Conservation (phyloP, 1,284 basidiomycete species). For the Cutaneotrichosporon sp. region DNA sequence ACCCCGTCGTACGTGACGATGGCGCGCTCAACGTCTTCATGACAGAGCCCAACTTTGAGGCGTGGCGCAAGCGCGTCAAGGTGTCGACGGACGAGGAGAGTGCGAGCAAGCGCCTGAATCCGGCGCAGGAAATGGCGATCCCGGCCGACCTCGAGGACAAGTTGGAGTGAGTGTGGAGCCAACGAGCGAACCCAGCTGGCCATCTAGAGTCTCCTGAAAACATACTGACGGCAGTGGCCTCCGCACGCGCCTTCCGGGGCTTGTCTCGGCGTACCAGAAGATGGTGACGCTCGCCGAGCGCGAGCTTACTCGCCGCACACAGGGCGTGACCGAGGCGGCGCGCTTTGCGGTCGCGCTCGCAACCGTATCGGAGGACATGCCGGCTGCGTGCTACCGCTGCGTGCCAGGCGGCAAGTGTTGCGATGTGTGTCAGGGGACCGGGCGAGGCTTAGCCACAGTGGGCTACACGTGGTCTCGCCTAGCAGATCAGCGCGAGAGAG, state of each 20-base stretch:
- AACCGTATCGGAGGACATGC: slow-evolving; percentile 64
- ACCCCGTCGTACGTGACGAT: slow-evolving; percentile 83
- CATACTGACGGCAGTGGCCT: slow-evolving; percentile 58
- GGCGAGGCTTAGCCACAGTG: slow-evolving; percentile 66
- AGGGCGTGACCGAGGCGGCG: slow-evolving; percentile 77
- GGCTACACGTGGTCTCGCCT: slow-evolving; percentile 70
- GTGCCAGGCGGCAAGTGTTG: slow-evolving; percentile 58
- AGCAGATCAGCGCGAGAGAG: slow-evolving; percentile 73
- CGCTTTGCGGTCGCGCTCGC: slow-evolving; percentile 76
- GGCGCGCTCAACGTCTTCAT: slow-evolving; percentile 77
- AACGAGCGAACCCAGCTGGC: background rate
- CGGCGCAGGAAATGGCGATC: slow-evolving; percentile 83
- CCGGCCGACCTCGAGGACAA: slow-evolving; percentile 88
- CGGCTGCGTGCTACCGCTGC: slow-evolving; percentile 53
- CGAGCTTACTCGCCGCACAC: slow-evolving; percentile 78
- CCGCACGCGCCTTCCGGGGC: slow-evolving; percentile 65
- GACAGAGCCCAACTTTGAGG: slow-evolving; percentile 74
- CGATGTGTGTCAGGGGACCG: slow-evolving; percentile 76
- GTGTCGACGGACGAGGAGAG: slow-evolving; percentile 82
- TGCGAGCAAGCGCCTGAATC: slow-evolving; percentile 71
- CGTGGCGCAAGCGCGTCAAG: slow-evolving; percentile 68
- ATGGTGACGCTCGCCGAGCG: slow-evolving; percentile 80
- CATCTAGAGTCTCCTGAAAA: background rate
- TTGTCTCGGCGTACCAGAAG: slow-evolving; percentile 83
- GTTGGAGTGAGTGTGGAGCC: slow-evolving; percentile 61